These are phyloP conservation scores for Suillus bovinus DNA, from an alignment of 768 basidiomycete species.

Conservation along the genomic window DNA sequence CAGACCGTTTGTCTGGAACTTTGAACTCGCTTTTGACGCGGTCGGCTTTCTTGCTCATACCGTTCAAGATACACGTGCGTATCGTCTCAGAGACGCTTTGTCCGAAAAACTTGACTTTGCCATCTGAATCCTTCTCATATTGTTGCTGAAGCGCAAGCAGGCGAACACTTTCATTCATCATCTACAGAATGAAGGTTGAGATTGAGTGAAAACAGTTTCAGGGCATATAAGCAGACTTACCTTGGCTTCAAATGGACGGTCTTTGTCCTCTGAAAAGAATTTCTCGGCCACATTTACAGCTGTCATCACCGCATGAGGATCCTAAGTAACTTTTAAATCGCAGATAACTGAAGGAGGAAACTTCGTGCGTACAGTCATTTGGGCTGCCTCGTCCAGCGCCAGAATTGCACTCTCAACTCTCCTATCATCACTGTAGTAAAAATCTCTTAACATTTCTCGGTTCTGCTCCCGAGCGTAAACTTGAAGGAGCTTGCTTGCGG, in stretches of 20 bases:
- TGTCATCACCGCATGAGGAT: conserved; percentile 66
- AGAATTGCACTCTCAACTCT: conserved; percentile 92
- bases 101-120: conserved; percentile 79
- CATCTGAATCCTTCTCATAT: conserved; percentile 82
- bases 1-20: conserved; percentile 91
- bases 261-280: conserved; percentile 94
- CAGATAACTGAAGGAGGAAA: background rate
- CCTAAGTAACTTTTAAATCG: conserved; percentile 43
- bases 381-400: conserved; percentile 77
- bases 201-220: background rate
- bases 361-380: conserved; percentile 52
- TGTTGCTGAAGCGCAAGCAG: conserved; percentile 83
- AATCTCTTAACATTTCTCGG: conserved; percentile 89
- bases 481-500: conserved; percentile 80
- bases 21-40: conserved; percentile 88
- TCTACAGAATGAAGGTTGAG: conserved; percentile 45
- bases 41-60: conserved; percentile 86
- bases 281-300: conserved; percentile 84
- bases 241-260: conserved; percentile 87
- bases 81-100: conserved; percentile 88
- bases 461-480: conserved; percentile 92
- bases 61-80: conserved; percentile 70
- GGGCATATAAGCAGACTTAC: conserved; percentile 37
- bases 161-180: conserved; percentile 84
- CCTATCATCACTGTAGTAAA: conserved; percentile 97